Evolutionary conservation across 2,329 filamentous ascomycete genomes (phyloP).

Genomic region (Verruconis gallopava): DNA sequence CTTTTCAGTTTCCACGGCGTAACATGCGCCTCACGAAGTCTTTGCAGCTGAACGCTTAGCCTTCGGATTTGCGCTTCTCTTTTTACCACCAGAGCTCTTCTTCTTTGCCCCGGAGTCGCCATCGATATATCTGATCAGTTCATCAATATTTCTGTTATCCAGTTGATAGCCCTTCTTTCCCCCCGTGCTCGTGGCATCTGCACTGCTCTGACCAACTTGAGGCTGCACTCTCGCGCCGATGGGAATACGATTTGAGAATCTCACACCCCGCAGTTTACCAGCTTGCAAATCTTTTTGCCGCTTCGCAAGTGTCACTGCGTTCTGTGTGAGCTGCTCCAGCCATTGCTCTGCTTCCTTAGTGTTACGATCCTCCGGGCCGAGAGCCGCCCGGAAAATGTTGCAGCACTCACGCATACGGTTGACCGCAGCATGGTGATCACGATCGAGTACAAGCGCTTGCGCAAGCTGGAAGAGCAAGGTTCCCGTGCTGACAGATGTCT

Average conservation of each 20-base stretch:
- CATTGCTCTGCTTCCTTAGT: constrained; percentile 96
- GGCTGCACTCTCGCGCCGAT: constrained; percentile 20
- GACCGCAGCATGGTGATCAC: constrained; percentile 84
- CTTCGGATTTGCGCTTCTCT: constrained; percentile 6
- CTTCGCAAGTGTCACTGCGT: constrained; percentile 87
- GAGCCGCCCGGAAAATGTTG: constrained; percentile 80
- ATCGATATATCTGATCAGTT: constrained; percentile 89
- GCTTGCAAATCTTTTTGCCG: constrained; percentile 58
- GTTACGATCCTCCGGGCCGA: constrained; percentile 87
- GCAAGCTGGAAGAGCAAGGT: constrained; percentile 95
- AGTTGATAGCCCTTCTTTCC: constrained; percentile 36
- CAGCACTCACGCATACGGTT: constrained; percentile 91
- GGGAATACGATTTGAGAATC: constrained; percentile 46
- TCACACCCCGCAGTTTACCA: constrained; percentile 57
- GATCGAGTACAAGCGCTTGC: constrained; percentile 88
- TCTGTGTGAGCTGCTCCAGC: constrained; percentile 92
- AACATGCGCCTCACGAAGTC: too few relatives aligned
- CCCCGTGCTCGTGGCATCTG: constrained; percentile 14
- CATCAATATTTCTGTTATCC: constrained; percentile 78
- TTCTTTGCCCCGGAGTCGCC: constrained; percentile 39
- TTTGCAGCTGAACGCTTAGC: constrained; percentile 2
- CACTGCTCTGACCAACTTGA: constrained; percentile 16
- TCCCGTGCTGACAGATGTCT: constrained; percentile 81
- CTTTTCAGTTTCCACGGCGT: too few relatives aligned
- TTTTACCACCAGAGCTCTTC: constrained; percentile 5